Percentiles rank a stretch among this genome's conserved stretches.
Evolutionary conservation across 2,329 filamentous ascomycete genomes (phyloP).

Genomic region (Arachnomyces sp.): DNA sequence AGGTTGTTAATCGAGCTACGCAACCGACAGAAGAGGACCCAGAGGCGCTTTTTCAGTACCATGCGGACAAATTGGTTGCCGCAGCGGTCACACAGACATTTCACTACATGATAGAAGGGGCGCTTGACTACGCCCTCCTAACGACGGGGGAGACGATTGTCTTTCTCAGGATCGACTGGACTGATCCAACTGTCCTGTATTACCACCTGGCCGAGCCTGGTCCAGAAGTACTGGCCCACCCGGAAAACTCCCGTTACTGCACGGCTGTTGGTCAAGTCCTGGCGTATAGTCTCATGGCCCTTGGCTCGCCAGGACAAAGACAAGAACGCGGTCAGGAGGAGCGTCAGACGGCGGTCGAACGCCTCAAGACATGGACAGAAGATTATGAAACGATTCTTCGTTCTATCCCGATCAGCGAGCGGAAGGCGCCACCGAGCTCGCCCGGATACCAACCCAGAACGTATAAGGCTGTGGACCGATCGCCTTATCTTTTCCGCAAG

Average conservation of each 20-base stretch:
- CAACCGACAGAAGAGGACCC: slow-evolving; percentile 10
- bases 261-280: slow-evolving; percentile 17
- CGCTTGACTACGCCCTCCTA: slow-evolving; percentile 9
- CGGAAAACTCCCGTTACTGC: slow-evolving; percentile 15
- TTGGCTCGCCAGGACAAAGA: too few species aligned
- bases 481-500: too few species aligned
- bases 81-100: slow-evolving; percentile 13
- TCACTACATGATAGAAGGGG: slow-evolving; percentile 11
- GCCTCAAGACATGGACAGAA: too few species aligned
- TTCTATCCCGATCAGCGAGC: too few species aligned
- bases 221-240: slow-evolving; percentile 12
- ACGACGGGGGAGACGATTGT: slow-evolving; percentile 4
- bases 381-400: too few species aligned
- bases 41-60: slow-evolving; percentile 15
- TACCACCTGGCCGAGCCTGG: slow-evolving; percentile 22
- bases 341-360: too few species aligned
- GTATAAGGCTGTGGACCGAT: too few species aligned
- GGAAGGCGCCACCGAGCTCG: too few species aligned
- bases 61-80: slow-evolving; percentile 14
- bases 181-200: slow-evolving; percentile 19
- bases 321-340: too few species aligned
- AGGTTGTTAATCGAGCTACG: slow-evolving; percentile 12
- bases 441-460: too few species aligned
- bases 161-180: slow-evolving; percentile 13
- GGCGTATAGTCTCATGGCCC: slow-evolving; percentile 17